Base-by-base conservation (phyloP, 352 stramenopile genomes). In the Globisporangium abappressorium region DNA sequence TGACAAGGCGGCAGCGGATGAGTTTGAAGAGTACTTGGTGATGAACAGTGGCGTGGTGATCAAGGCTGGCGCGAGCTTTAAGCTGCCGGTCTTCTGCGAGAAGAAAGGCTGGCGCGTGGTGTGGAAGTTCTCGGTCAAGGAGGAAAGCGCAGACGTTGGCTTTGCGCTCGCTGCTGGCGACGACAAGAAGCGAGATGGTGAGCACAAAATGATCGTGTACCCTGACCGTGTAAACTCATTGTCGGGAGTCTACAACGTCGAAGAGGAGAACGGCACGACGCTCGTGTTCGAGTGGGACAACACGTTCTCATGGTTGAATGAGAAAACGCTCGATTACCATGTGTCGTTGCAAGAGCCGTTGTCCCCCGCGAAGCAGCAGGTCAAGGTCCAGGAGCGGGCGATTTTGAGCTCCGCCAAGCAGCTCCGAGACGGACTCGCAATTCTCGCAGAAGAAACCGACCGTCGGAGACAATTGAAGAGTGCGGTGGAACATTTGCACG, bases 271-370 rank as follows among this genome's bases (percentile, higher is more conserved):
- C 14, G 73, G 70, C 54, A 78, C 75, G 20, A 82, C 77, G 59
- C 72, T 95, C 1, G 22, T 77, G 22, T 95, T 93, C 55, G 77
- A 84, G 46, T 95, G 87, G 87, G 85, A 95, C 67, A 95, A 95
- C 58, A 75, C 82, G 38, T 95, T 93, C 61, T 93, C 85, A 26
- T 95, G 87, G 87, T 74, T 95, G 1, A 91, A 92, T 53, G 84
- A 89, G 60, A 95, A 95, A 70, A 95, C 87, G 1, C 62, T 95
- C 46, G 87, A 93, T 65, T 93, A 95, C 68, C 87, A 93, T 24
- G 87, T 95, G 33, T 89, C 82, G 5, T 75, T 95, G 3, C 75
- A 90, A 14, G 79, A 92, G 57, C 87, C 77, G 11, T 61, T 93
- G 36, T 77, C 76, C 7, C 61, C 59, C 2, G 69, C 77, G 41